Evolutionary conservation across 1,284 basidiomycete species (phyloP).

Genomic region (Papiliotrema flavescens): DNA sequence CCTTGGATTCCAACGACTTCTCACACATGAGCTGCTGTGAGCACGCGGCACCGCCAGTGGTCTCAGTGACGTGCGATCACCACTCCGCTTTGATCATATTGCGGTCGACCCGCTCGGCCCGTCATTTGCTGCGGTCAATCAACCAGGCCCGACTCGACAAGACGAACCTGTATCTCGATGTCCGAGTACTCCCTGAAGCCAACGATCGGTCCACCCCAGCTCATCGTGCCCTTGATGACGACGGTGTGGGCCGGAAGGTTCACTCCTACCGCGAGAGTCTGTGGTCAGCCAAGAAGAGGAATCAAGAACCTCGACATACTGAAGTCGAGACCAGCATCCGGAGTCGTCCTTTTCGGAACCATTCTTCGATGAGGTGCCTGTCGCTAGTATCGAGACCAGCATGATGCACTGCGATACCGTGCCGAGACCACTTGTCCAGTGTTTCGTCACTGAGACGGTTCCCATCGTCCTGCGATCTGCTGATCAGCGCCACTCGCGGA

Average conservation of each 20-base stretch:
- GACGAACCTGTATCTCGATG: constrained; percentile 46
- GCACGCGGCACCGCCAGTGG: not conserved
- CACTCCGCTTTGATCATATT: constrained; percentile 62
- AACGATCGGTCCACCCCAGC: constrained; percentile 32
- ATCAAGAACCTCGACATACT: constrained; percentile 21
- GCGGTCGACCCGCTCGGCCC: constrained; percentile 75
- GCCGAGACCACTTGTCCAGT: constrained; percentile 25
- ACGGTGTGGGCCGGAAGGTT: constrained; percentile 53
- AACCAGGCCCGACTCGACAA: not conserved
- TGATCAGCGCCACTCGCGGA: constrained; percentile 59
- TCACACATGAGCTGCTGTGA: constrained; percentile 38
- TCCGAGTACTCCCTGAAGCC: constrained; percentile 47
- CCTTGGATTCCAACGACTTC: constrained; percentile 24
- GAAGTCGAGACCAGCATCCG: constrained; percentile 48
- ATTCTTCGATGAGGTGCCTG: constrained; percentile 50
- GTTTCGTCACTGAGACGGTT: constrained; percentile 30
- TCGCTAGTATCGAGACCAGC: constrained; percentile 53
- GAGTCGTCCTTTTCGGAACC: constrained; percentile 48
- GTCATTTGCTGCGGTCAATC: constrained; percentile 44
- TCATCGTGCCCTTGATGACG: constrained; percentile 47
- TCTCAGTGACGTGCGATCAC: constrained; percentile 15
- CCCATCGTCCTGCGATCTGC: constrained; percentile 6
- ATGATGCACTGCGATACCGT: constrained; percentile 55
- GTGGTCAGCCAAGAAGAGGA: constrained; percentile 12
- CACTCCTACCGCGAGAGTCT: constrained; percentile 55